phyloP scores from a whole-genome alignment of 2,329 filamentous ascomycete species.

The Hypocreales sp. region DNA sequence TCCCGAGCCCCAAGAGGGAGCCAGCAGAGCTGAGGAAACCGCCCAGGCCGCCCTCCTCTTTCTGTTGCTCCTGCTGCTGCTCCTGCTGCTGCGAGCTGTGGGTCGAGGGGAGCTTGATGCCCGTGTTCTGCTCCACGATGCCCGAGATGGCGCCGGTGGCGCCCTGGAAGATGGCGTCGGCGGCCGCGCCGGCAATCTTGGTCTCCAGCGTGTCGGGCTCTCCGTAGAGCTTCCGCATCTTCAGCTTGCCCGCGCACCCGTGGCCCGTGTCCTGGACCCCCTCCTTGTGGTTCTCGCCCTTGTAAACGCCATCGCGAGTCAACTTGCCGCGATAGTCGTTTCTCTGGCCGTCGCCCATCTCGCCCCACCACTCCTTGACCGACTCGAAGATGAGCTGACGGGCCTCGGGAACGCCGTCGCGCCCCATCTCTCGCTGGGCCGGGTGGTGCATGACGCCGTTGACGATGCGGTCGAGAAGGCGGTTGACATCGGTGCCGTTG shows the following conservation, averaged over 20 bases:
- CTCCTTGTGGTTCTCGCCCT: conserved; percentile 73
- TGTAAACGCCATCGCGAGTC: conserved; percentile 60
- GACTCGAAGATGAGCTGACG: conserved; percentile 64
- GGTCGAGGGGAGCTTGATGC: conserved; percentile 21
- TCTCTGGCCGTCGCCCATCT: conserved; percentile 45
- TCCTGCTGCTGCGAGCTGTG: conserved; percentile 10
- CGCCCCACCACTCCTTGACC: conserved; percentile 70
- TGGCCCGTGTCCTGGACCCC: conserved; percentile 73
- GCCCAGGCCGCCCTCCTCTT: conserved; percentile 49
- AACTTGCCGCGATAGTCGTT: conserved; percentile 59
- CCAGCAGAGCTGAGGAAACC: conserved; percentile 57
- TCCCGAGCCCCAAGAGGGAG: conserved; percentile 47
- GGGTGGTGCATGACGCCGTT: conserved; percentile 79
- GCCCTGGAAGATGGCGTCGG: conserved; percentile 40
- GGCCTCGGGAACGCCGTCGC: conserved; percentile 57
- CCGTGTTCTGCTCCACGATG: conserved; percentile 29
- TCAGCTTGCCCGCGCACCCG: conserved; percentile 63
- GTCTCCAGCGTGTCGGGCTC: conserved; percentile 34
- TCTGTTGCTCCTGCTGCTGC: conserved; percentile 29
- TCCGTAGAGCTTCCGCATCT: conserved; percentile 54
- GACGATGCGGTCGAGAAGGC: conserved; percentile 62
- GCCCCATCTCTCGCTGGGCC: conserved; percentile 53
- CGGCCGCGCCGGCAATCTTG: conserved; percentile 39
- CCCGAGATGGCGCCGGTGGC: conserved; percentile 35
- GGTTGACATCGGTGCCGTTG: conserved; percentile 50